A percentile compares a stretch with the other conserved stretches of the same genome.
Evolutionary conservation across 176 grass and related monocot species (phyloP).

Genomic region (Triticum urartu): DNA sequence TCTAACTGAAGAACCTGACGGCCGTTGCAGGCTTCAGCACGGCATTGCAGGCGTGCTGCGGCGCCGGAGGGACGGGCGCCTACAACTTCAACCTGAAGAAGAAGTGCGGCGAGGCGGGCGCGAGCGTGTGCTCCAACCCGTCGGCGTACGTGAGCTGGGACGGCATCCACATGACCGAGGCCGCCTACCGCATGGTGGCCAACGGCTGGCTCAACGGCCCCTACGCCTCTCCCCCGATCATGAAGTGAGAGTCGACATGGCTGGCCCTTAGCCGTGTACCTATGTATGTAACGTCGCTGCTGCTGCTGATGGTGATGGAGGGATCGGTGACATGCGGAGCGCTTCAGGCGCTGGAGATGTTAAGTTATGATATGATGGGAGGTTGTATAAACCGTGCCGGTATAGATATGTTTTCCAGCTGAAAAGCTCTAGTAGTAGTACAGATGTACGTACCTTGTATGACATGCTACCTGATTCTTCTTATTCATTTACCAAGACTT

Average conservation of each 20-base stretch:
- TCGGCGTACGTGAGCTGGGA: conserved; percentile 83
- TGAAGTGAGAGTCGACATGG: conserved; percentile 40
- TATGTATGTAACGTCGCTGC: conserved; percentile 30
- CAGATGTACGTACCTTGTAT: conserved; percentile 34
- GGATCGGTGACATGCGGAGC: conserved; percentile 1
- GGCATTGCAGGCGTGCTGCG: conserved; percentile 71
- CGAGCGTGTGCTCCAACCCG: conserved; percentile 58
- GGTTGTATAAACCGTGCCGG: conserved; percentile 36
- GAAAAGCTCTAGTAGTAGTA: conserved; percentile 26
- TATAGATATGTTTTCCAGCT: conserved; percentile 43
- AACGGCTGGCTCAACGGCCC: conserved; percentile 84
- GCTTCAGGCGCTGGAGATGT: conserved; percentile 26
- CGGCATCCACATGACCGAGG: conserved; percentile 94
- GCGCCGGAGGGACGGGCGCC: conserved; percentile 59
- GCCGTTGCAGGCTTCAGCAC: conserved; percentile 58
- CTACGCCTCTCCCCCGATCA: conserved; percentile 75
- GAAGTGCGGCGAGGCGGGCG: conserved; percentile 74
- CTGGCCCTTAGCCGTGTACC: not conserved
- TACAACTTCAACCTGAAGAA: conserved; percentile 92
- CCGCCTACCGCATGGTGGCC: conserved; percentile 65
- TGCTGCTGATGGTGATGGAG: not conserved
- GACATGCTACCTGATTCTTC: conserved; percentile 33
- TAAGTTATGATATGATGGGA: conserved; percentile 42
- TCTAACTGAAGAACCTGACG: not conserved
- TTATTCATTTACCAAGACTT: conserved; percentile 35